A percentile compares a stretch with the other conserved stretches of the same genome.
Conservation (phyloP, 257 asterid genomes). For the Mentha longifolia region DNA sequence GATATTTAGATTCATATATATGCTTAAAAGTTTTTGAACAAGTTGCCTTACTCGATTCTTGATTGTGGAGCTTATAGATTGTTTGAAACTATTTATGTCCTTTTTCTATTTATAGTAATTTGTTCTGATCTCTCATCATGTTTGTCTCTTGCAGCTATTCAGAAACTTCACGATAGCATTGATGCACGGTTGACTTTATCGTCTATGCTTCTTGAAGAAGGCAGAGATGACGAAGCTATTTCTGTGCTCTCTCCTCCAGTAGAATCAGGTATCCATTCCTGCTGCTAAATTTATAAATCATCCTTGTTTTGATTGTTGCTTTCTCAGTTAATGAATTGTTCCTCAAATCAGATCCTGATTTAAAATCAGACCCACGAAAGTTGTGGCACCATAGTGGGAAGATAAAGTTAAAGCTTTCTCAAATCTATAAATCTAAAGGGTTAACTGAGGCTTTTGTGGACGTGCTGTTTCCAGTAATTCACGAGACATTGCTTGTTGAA, state of each 20-base stretch:
- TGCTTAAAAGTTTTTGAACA: constrained; percentile 19
- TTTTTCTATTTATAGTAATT: constrained; percentile 13
- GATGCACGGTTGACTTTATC: constrained; percentile 76
- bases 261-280: constrained; percentile 49
- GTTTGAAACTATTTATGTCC: constrained; percentile 3
- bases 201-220: constrained; percentile 80
- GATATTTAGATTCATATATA: constrained; percentile 25
- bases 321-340: constrained; percentile 26
- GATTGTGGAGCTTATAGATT: constrained; percentile 6
- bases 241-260: constrained; percentile 79
- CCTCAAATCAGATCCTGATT: constrained; percentile 41
- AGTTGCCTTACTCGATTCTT: not conserved
- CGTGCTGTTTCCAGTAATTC: constrained; percentile 71
- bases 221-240: constrained; percentile 81
- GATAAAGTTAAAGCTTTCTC: constrained; percentile 80
- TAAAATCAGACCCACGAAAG: constrained; percentile 41
- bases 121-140: constrained; percentile 23
- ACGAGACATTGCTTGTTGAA: constrained; percentile 64
- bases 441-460: constrained; percentile 63
- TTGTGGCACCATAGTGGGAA: constrained; percentile 79
- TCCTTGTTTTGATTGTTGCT: constrained; percentile 29
- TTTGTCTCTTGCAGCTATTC: constrained; percentile 50
- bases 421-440: constrained; percentile 74
- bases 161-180: constrained; percentile 54
- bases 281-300: constrained; percentile 19